Base-by-base conservation (phyloP, 495 filamentous ascomycete species). In the Acidomyces sp. region DNA sequence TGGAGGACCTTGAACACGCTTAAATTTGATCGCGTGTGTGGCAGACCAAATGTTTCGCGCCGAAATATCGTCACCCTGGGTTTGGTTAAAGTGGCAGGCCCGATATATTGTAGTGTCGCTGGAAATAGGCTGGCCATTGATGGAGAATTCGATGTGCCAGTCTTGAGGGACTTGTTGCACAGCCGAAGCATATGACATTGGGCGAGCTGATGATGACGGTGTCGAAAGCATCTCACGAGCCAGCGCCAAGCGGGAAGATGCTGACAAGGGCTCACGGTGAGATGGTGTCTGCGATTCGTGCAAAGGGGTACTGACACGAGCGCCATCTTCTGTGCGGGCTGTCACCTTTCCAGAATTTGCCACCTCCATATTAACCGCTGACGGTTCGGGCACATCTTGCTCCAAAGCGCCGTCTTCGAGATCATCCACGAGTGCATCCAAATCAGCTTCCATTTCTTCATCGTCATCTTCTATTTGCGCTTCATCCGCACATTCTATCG, bases 101-200 rank as follows among this genome's bases (percentile, higher is more conserved):
- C 87, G 80, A 55, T 96, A 99, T 45, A 99, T 87, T 0, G 92
- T 99, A 3, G 84, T 96, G 48, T 95, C 88, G 49, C 83, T 87
- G 0, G 82, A 68, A 49, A 95, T 78, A 0, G 80, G 71, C 53
- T 86, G 79, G 33, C 74, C 83, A 45, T 85, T 78, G 40, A 95
- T 76, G 48, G 75, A 92, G 60, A 99, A 99, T 53, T 96, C 84
- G 29, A 99, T 82, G 52, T 99, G 90, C 92, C 92, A 99, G 54
- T 96, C 90, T 44, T 86, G 80, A n/a, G 86, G 85, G 3, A 72
- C 57, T 20, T 75, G 53, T 50, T 83, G 78, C 49, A 90, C 72
- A 4, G 85, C 84, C 25, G 82, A 82, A 12, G 85, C 80, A 55
- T 93, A 94, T 0, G 85, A 88, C 59, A 73, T 65, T 1, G 72